Conservation (phyloP, 1,139 yeast species). For the Yamadazyma kanchanaburiensis region DNA sequence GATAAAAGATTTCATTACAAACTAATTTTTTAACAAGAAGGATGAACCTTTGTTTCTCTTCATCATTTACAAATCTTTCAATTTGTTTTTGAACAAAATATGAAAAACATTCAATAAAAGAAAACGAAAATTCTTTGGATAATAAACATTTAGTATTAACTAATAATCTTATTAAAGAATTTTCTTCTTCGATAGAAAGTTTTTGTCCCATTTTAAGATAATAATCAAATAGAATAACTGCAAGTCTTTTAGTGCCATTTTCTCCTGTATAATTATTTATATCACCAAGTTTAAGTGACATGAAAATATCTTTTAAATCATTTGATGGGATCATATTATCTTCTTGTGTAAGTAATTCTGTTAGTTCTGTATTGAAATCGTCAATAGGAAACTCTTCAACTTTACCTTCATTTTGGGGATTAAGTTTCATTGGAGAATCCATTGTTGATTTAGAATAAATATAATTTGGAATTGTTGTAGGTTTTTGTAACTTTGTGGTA, state of each 20-base stretch:
- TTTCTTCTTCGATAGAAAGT: constrained; percentile 8
- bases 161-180: constrained; percentile 14
- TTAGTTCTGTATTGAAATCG: constrained; percentile 28
- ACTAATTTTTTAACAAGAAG: constrained; percentile 9
- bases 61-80: constrained; percentile 5
- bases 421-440: constrained; percentile 37
- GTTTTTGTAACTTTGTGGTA: constrained; percentile 11
- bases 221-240: constrained; percentile 11
- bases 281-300: constrained; percentile 8
- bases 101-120: constrained; percentile 12
- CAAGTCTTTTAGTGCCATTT: constrained; percentile 8
- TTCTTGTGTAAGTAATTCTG: constrained; percentile 14
- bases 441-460: constrained; percentile 23
- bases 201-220: constrained; percentile 8
- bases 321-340: constrained; percentile 10
- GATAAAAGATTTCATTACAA: constrained; percentile 9
- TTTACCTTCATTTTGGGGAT: constrained; percentile 16
- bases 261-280: constrained; percentile 6
- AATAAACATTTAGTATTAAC: constrained; percentile 16
- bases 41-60: constrained; percentile 4
- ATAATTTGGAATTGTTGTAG: constrained; percentile 11
- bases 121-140: constrained; percentile 9
- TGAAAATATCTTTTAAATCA: constrained; percentile 5
- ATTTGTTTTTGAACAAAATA: constrained; percentile 10
- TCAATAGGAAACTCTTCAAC: constrained; percentile 21